These are phyloP conservation scores for Neoboletus magnificus DNA, from an alignment of 768 basidiomycete genomes.

Conservation along the genomic window DNA sequence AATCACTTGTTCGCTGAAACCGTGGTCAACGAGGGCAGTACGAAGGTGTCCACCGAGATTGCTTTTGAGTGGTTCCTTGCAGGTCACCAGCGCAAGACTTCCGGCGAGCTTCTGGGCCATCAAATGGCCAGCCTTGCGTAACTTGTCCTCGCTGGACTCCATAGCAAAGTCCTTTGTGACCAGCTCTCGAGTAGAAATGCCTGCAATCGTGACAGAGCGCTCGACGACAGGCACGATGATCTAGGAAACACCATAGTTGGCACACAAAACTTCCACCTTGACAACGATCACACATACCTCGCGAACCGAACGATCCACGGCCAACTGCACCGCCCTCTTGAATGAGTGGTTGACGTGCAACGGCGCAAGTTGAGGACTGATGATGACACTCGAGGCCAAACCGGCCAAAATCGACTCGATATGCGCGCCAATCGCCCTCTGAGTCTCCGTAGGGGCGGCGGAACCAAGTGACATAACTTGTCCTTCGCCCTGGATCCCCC, in stretches of 20 bases:
- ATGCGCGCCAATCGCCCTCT: slow-evolving; percentile 68
- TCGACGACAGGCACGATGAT: slow-evolving; percentile 98
- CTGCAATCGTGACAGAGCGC: slow-evolving; percentile 96
- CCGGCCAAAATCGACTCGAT: slow-evolving; percentile 76
- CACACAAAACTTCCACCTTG: background rate
- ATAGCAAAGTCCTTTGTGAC: slow-evolving; percentile 95
- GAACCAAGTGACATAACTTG: slow-evolving; percentile 63
- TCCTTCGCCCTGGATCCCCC: slow-evolving; percentile 48
- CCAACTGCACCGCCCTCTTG: slow-evolving; percentile 86
- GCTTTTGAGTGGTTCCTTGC: slow-evolving; percentile 93
- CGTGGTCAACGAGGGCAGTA: slow-evolving; percentile 78
- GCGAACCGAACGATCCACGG: slow-evolving; percentile 90
- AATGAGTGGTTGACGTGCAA: slow-evolving; percentile 77
- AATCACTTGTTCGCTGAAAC: slow-evolving; percentile 84
- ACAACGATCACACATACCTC: slow-evolving; percentile 53
- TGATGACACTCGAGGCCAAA: slow-evolving; percentile 68
- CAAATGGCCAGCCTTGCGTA: slow-evolving; percentile 87
- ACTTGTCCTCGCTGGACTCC: slow-evolving; percentile 84
- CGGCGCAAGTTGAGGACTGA: slow-evolving; percentile 73
- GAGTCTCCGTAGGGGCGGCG: slow-evolving; percentile 57
- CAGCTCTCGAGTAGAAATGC: slow-evolving; percentile 93
- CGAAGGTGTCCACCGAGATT: slow-evolving; percentile 88
- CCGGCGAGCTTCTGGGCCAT: slow-evolving; percentile 98
- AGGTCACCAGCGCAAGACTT: slow-evolving; percentile 93
- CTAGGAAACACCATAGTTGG: slow-evolving; percentile 34